Base-by-base conservation (phyloP, 1,284 basidiomycete genomes). In the Volvariella surrecta region DNA sequence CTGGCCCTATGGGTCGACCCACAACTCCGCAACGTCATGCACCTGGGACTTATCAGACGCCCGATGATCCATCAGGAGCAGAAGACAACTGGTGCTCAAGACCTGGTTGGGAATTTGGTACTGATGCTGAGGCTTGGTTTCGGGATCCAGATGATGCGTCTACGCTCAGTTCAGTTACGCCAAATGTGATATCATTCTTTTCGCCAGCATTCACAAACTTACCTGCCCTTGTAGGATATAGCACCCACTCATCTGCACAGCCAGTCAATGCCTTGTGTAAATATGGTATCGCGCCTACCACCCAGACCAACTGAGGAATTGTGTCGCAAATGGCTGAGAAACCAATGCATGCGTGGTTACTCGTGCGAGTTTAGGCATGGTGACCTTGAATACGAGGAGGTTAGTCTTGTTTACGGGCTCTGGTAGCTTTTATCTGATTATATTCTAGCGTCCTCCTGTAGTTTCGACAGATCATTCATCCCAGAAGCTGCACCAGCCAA, bases 341-440 rank as follows among this genome's bases (percentile, higher is more conserved):
- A 50, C 38, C 19, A 37, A 8, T 63, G 60, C 44, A 3, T 38
- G 9, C 46, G 21, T 7, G 61, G 55, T 1, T 55, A 59, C 46
- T 32, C 39, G 2, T 67, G 64, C 39, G 32, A 40, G 11, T 60
- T 51, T 44, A 47, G 58, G 2, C 64, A 67, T 49, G 48, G 52
- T 3, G 60, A 64, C 37, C 45, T 63, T 2, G 58, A 62, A 13
- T 62, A 66, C 40, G 34, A 35, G 4, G 34, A 35, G 7, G n/a
- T 19, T 30, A 16, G 17, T 13, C 45, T 17, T 30, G 34, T 17
- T 35, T 15, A 21, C 18, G 32, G 11, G 28, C 6, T 21, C 31
- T 31, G 28, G 37, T 35, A 44, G 24, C 40, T 30, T 28, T 28
- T 11, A 6, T 6, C 24, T 28, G 24, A 19, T 37, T 42, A 19